phyloP scores from a whole-genome alignment of 352 stramenopile species.

The Phytophthora colocasiae region DNA sequence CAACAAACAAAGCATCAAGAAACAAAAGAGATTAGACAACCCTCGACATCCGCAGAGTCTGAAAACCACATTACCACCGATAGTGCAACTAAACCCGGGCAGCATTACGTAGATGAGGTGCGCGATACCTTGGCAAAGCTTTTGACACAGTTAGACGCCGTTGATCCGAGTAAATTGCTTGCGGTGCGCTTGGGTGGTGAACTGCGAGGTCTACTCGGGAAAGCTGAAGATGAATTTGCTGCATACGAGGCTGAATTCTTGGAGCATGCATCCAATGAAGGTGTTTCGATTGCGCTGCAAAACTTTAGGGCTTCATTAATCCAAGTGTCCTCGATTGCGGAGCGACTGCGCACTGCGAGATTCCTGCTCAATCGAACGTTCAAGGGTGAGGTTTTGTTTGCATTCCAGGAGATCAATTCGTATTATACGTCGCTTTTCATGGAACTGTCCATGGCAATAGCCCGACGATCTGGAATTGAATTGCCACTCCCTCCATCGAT shows the following conservation, averaged over 20 bases:
- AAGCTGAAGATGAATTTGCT: constrained; percentile 79
- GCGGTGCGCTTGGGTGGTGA: constrained; percentile 73
- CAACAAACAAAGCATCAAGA: constrained; percentile 9
- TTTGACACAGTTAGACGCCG: constrained; percentile 59
- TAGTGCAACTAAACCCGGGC: background rate
- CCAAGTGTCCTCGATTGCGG: constrained; percentile 63
- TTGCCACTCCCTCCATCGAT: constrained; percentile 57
- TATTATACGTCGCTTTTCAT: constrained; percentile 89
- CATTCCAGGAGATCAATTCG: constrained; percentile 88
- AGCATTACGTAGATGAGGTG: constrained; percentile 48
- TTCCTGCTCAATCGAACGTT: constrained; percentile 84
- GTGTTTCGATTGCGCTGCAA: constrained; percentile 73
- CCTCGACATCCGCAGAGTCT: constrained; percentile 17
- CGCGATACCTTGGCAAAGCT: constrained; percentile 52
- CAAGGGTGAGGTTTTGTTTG: constrained; percentile 77
- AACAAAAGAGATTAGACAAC: constrained; percentile 4
- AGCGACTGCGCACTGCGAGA: constrained; percentile 62
- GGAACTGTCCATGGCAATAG: constrained; percentile 80
- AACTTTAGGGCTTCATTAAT: constrained; percentile 75
- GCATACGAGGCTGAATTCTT: constrained; percentile 70
- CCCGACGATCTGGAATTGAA: constrained; percentile 53
- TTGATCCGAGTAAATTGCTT: constrained; percentile 69
- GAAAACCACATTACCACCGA: constrained; percentile 1
- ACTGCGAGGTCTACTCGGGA: constrained; percentile 77
- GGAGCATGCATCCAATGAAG: constrained; percentile 56